A percentile compares a stretch with the other conserved stretches of the same genome.
These are phyloP conservation scores for Talinum fruticosum DNA, from an alignment of 148 eudicot genomes.

Conservation along the genomic window DNA sequence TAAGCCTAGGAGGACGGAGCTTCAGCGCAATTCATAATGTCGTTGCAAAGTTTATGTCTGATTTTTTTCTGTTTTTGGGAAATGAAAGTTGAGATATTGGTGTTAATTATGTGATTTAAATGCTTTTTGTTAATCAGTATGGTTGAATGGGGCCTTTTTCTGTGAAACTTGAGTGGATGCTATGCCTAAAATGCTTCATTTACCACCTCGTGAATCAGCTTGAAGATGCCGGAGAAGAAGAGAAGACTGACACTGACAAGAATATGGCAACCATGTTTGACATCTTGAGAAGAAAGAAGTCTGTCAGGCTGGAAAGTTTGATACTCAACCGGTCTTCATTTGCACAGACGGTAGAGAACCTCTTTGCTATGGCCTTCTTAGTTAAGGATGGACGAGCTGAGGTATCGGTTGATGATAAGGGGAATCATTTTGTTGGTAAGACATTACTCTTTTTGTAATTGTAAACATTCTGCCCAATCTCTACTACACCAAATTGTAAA, in stretches of 20 bases:
- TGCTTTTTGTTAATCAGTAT: neutral
- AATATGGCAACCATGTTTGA: constrained; percentile 49
- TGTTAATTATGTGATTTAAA: neutral
- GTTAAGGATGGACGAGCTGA: constrained; percentile 54
- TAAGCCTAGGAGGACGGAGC: too few relatives aligned
- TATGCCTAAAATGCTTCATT: neutral
- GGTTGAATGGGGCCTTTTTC: neutral
- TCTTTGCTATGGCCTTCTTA: constrained; percentile 64
- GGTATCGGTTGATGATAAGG: constrained; percentile 32
- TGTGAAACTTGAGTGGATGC: too few relatives aligned
- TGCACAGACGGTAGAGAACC: constrained; percentile 60
- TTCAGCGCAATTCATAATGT: too few relatives aligned
- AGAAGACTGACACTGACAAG: constrained; percentile 43
- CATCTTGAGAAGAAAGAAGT: constrained; percentile 32
- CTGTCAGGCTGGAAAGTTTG: constrained; percentile 42
- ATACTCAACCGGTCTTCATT: constrained; percentile 47
- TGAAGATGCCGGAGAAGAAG: constrained; percentile 16
- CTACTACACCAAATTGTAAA: neutral
- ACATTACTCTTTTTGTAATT: neutral
- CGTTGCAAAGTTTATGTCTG: neutral
- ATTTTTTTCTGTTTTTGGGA: neutral
- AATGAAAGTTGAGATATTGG: neutral
- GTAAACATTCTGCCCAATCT: neutral
- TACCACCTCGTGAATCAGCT: constrained; percentile 8
- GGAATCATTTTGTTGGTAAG: constrained; percentile 52